Percentiles rank a stretch among this genome's conserved stretches.
Evolutionary conservation across 495 filamentous ascomycete genomes (phyloP).

Genomic region (Hypoxylon trugodes): DNA sequence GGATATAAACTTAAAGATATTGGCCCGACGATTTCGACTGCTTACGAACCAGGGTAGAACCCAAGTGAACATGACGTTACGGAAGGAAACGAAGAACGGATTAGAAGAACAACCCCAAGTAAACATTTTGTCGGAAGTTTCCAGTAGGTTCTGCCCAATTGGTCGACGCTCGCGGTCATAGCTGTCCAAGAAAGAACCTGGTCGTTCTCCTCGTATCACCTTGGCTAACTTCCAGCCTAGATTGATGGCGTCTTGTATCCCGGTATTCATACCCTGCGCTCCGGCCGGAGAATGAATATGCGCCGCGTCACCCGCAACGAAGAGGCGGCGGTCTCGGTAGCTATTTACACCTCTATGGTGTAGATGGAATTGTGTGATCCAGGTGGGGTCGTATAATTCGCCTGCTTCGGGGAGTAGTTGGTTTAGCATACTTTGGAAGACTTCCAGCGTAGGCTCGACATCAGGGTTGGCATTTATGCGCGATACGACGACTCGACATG

Average conservation of each 20-base stretch:
- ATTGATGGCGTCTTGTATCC: slow-evolving; percentile 65
- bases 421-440: slow-evolving; percentile 27
- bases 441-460: slow-evolving; percentile 18
- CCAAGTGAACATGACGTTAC: slow-evolving; percentile 47
- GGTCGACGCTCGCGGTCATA: slow-evolving; percentile 50
- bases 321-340: slow-evolving; percentile 53
- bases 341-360: slow-evolving; percentile 48
- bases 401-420: slow-evolving; percentile 41
- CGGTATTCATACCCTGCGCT: slow-evolving; percentile 68
- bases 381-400: slow-evolving; percentile 44
- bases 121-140: slow-evolving; percentile 48
- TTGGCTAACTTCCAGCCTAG: slow-evolving; percentile 63
- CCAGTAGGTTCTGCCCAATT: slow-evolving; percentile 44
- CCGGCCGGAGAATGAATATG: slow-evolving; percentile 65
- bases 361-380: slow-evolving; percentile 51
- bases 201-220: slow-evolving; percentile 39
- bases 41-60: slow-evolving; percentile 46
- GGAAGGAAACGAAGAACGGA: slow-evolving; percentile 38
- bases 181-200: slow-evolving; percentile 44
- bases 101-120: slow-evolving; percentile 43
- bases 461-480: slow-evolving; percentile 12
- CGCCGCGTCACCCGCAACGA: slow-evolving; percentile 65
- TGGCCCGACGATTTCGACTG: slow-evolving; percentile 19
- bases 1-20: slow-evolving; percentile 48
- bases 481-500: slow-evolving; percentile 31